Evolutionary conservation across 805 yeast species (phyloP).

Genomic region (Candida krabiensis): DNA sequence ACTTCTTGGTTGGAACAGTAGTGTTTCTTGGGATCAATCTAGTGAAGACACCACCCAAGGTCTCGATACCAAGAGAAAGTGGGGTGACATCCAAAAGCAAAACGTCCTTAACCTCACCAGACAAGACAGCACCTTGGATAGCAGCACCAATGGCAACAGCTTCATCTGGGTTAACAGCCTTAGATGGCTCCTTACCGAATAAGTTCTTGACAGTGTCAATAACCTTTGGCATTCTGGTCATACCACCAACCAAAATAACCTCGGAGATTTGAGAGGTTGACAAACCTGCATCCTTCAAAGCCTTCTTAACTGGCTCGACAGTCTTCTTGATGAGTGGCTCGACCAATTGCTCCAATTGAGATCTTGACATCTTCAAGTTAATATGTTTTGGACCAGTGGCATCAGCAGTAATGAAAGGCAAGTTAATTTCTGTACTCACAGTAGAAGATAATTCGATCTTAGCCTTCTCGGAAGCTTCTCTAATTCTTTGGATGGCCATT

Average conservation of each 20-base stretch:
- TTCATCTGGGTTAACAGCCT: conserved; percentile 84
- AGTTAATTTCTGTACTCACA: conserved; percentile 56
- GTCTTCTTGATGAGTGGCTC: conserved; percentile 66
- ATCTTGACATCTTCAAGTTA: conserved; percentile 57
- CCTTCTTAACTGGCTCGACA: conserved; percentile 70
- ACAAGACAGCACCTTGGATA: conserved; percentile 81
- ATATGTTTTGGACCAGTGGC: conserved; percentile 57
- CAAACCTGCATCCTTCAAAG: conserved; percentile 72
- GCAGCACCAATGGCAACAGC: conserved; percentile 94
- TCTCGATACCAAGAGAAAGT: conserved; percentile 92
- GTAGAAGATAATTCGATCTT: conserved; percentile 75
- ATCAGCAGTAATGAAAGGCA: conserved; percentile 65
- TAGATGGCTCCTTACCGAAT: conserved; percentile 65
- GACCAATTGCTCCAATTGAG: conserved; percentile 66
- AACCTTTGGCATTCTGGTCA: conserved; percentile 88
- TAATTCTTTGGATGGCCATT: conserved; percentile 67
- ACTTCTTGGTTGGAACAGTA: conserved; percentile 94
- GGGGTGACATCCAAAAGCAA: conserved; percentile 81
- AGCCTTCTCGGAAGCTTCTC: conserved; percentile 77
- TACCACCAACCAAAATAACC: conserved; percentile 80
- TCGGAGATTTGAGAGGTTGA: conserved; percentile 68
- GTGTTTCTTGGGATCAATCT: conserved; percentile 90
- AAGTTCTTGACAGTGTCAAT: conserved; percentile 58
- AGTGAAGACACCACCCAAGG: conserved; percentile 97
- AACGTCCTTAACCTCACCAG: conserved; percentile 81